Base-by-base conservation (phyloP, 108 stramenopile genomes). In the Pseudonitzschia pungens region DNA sequence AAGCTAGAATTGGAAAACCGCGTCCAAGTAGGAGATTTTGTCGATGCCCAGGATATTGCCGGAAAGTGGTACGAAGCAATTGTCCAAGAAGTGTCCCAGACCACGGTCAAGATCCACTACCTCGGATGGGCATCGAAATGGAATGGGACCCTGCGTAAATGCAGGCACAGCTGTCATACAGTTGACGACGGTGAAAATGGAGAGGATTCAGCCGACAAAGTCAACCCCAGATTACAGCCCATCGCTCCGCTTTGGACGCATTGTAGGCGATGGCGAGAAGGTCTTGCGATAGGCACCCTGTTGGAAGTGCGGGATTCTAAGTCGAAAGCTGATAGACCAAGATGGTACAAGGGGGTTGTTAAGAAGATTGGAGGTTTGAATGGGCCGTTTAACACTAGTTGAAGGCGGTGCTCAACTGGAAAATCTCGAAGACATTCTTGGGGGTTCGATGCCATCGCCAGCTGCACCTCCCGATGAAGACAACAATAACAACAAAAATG, bases 11-110 rank as follows among this genome's bases (percentile, higher is more conserved):
- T 92, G 28, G 76, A 74, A 60, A 83, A 92, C 77, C 89, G 91
- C 75, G 53, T 83, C 33, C 71, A 83, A 78, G 85, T 86, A 29
- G 92, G 92, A 62, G 92, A 92, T 66, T 90, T 84, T 83, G 83
- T 87, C 0, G 92, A 92, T 81, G 92, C 89, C 21, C 92, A 92
- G 74, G 92, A 92, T 53, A 70, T 77, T 36, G 74, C 89, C 4
- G 76, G 89, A 14, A 88, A 88, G 68, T 92, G 92, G 92, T 92
- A 89, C 67, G 92, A 92, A 71, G 82, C 87, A 0, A 67, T 89
- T 54, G 84, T 92, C 20, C 59, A 81, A 43, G 81, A 90, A 63
- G 54, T 92, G 12, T 60, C 67, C 15, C 73, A 78, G 3, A 84
- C 86, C n/a, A 83, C 83, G 4, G 78, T 92, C 1, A 90, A 68